Percentiles rank a stretch among this genome's conserved stretches.
Conservation (phyloP, 257 asterid genomes). For the Ajuga chamaepitys region DNA sequence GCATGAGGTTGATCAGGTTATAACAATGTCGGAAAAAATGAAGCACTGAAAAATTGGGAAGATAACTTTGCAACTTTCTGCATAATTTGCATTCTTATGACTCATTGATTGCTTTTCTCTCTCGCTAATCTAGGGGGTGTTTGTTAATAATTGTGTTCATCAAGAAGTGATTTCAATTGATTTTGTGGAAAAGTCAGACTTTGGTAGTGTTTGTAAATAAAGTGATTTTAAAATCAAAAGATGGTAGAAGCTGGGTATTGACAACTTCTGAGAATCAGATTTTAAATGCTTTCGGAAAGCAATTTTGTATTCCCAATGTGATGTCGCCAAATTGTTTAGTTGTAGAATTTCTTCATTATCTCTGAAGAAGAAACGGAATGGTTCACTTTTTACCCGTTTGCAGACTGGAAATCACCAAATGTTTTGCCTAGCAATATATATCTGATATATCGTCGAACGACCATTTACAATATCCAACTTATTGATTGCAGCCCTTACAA, state of each 20-base stretch:
- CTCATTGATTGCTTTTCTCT: not conserved
- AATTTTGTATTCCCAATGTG: too few relatives aligned
- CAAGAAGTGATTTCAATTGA: not conserved
- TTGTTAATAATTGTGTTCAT: too few relatives aligned
- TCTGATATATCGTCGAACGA: not conserved
- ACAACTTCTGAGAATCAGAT: too few relatives aligned
- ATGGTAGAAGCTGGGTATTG: too few relatives aligned
- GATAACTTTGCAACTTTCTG: not conserved
- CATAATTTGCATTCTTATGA: not conserved
- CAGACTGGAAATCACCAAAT: not conserved
- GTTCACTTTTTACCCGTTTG: slow-evolving; percentile 4
- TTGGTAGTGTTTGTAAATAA: too few relatives aligned
- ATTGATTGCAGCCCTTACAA: slow-evolving; percentile 73
- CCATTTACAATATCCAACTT: not conserved
- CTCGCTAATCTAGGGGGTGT: too few relatives aligned
- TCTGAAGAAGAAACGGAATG: not conserved
- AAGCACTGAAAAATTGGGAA: not conserved
- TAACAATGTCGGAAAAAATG: not conserved
- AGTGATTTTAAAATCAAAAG: too few relatives aligned
- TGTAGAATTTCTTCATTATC: not conserved
- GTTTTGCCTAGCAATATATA: not conserved
- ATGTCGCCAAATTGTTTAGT: slow-evolving; percentile 5
- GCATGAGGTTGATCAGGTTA: not conserved
- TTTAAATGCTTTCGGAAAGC: too few relatives aligned
- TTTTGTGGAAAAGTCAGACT: too few relatives aligned